Evolutionary conservation across 2,329 filamentous ascomycete species (phyloP).

Genomic region (Sclerotinia minor): DNA sequence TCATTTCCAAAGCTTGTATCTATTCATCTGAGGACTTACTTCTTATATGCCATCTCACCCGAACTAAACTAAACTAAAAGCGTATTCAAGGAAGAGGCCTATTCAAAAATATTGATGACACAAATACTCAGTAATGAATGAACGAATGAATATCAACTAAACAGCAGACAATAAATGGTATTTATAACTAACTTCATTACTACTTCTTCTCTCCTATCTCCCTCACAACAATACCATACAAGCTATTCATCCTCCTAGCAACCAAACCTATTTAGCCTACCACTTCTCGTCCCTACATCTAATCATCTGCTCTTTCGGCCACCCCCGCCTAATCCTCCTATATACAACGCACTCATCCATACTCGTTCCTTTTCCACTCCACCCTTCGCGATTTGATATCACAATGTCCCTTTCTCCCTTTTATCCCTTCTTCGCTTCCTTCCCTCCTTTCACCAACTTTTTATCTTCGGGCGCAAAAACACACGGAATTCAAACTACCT

Average conservation of each 20-base stretch:
- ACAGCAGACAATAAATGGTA: background rate
- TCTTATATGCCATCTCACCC: background rate
- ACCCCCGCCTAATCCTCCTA: background rate
- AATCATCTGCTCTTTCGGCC: background rate
- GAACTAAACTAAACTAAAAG: background rate
- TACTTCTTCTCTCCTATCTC: background rate
- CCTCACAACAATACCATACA: background rate
- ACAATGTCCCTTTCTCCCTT: background rate
- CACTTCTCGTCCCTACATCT: background rate
- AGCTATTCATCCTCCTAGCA: background rate
- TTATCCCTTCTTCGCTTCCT: background rate
- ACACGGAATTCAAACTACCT: conserved; percentile 24
- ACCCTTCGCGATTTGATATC: background rate
- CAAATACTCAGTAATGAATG: background rate
- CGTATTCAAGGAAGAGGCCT: background rate
- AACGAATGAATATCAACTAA: background rate
- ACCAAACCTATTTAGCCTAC: too few species aligned
- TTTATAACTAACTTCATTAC: background rate
- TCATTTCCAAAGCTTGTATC: background rate
- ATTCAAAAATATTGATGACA: background rate
- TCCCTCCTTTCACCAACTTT: background rate
- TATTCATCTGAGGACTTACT: background rate
- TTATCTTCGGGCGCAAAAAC: conserved; percentile 14
- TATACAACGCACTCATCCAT: conserved; percentile 11
- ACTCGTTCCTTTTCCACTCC: background rate